Base-by-base conservation (phyloP, 306 rosid species). In the Gastrolobium villosum region DNA sequence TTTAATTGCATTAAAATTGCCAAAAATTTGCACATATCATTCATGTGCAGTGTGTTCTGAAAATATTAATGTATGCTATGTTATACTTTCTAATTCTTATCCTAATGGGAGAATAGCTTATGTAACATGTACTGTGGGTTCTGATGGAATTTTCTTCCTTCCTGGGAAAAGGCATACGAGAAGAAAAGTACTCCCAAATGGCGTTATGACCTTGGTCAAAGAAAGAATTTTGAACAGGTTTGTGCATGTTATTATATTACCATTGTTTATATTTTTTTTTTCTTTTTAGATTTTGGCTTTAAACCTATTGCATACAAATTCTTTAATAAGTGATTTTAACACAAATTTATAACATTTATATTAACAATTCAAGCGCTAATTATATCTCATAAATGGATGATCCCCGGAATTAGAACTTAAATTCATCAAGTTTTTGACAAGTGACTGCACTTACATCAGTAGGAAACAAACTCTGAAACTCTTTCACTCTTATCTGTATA, bases 171-270 rank as follows among this genome's bases (percentile, higher is more conserved):
- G 97, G 97, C 94, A 2, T 91, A 89, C 41, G 97, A 91, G 88
- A 88, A 89, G 86, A 89, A 86, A 77, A 86, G 86, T 34, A 75
- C 97, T 28, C 90, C 88, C 10, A 89, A 91, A 85, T 89, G 97
- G 97, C 91, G 89, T 55, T 91, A 89, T 71, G 97, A 89, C 87
- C 94, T 91, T 46, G 94, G 97, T 72, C 89, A 78, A 26, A 88
- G 83, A 66, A 91, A 84, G 81, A 91, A 91, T 82, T 92, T 89
- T 56, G 93, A 92, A 72, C 97, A 89, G 93, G 97, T 92, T 36
- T 63, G 87, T 78, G 35, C 32, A 50, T 59, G 6, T 66, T 53
- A 15, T 5, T 54, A 9, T 65, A 15, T 70, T 59, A 30, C 7
- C 57, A 60, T 60, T 10, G 7, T 14, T 36, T 35, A 20, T 39